These are phyloP conservation scores for Dipodascopsis tothii DNA, from an alignment of 805 yeast genomes.

Conservation along the genomic window DNA sequence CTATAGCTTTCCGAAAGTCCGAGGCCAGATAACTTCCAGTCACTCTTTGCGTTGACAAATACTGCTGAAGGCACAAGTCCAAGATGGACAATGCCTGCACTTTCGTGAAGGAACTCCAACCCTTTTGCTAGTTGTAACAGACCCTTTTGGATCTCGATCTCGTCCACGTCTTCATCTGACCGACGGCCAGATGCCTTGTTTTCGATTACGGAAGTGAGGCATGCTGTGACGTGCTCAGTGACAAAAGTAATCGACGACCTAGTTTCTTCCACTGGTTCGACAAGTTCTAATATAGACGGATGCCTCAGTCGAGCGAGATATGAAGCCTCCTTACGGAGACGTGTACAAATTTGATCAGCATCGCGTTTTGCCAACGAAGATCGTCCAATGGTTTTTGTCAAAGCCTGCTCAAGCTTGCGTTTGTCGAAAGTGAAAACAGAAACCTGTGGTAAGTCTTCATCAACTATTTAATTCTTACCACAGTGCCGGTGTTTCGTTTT, in stretches of 20 bases:
- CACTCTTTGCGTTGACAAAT: constrained; percentile 67
- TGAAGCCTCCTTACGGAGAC: constrained; percentile 58
- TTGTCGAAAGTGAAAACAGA: constrained; percentile 86
- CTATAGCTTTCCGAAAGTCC: constrained; percentile 46
- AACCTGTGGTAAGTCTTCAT: no score
- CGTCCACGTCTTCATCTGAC: constrained; percentile 51
- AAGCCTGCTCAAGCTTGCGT: constrained; percentile 54
- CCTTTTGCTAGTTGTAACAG: constrained; percentile 70
- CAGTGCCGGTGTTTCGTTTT: constrained; percentile 47
- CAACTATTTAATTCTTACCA: constrained; percentile 28
- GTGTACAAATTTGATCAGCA: constrained; percentile 56
- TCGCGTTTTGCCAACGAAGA: constrained; percentile 43
- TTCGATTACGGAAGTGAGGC: constrained; percentile 41
- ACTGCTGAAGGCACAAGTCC: constrained; percentile 73
- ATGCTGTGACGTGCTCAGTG: constrained; percentile 65
- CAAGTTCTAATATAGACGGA: constrained; percentile 73
- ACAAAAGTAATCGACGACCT: constrained; percentile 72
- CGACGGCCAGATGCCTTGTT: constrained; percentile 24
- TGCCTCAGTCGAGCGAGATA: constrained; percentile 77
- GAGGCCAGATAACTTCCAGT: constrained; percentile 88
- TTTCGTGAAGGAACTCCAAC: constrained; percentile 71
- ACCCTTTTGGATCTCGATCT: constrained; percentile 54
- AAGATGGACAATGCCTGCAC: constrained; percentile 66
- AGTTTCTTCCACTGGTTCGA: constrained; percentile 87
- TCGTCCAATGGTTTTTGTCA: constrained; percentile 45